Percentiles rank a stretch among this genome's conserved stretches.
Evolutionary conservation across 352 stramenopile species (phyloP).

Genomic region (Pythium coloratum): DNA sequence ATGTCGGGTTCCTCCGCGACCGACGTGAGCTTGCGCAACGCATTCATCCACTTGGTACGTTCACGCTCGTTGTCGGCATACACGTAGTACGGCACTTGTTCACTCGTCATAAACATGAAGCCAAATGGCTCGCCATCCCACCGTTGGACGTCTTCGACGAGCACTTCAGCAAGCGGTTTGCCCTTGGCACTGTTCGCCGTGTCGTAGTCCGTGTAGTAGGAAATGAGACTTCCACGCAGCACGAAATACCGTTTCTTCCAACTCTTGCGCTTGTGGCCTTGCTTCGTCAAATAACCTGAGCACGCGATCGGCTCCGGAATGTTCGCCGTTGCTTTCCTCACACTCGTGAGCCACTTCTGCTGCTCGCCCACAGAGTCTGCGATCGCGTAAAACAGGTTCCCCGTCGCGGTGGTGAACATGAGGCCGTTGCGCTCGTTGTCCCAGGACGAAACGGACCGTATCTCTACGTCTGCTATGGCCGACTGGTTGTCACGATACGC

Average conservation of each 20-base stretch:
- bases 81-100: conserved; percentile 90
- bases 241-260: conserved; percentile 92
- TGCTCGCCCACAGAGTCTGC: conserved; percentile 73
- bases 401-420: conserved; percentile 86
- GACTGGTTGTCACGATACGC: conserved; percentile 86
- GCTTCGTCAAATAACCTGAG: conserved; percentile 86
- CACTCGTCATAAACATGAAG: conserved; percentile 90
- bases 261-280: conserved; percentile 90
- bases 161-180: conserved; percentile 77
- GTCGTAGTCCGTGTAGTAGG: conserved; percentile 88
- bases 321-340: conserved; percentile 67
- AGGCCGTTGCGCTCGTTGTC: conserved; percentile 80
- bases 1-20: conserved; percentile 68
- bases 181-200: conserved; percentile 79
- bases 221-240: conserved; percentile 66
- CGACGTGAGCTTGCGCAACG: conserved; percentile 72
- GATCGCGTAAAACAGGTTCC: conserved; percentile 84
- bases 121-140: conserved; percentile 87
- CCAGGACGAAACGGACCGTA: conserved; percentile 73
- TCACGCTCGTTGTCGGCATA: conserved; percentile 88
- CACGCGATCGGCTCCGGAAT: conserved; percentile 77
- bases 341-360: conserved; percentile 81
- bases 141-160: conserved; percentile 81
- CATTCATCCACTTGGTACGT: conserved; percentile 88
- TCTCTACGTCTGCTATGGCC: conserved; percentile 83